Percentiles rank a stretch among this genome's conserved stretches.
These are phyloP conservation scores for Piromyces finnis DNA, from an alignment of 192 early-diverging fungal genomes.

Conservation along the genomic window DNA sequence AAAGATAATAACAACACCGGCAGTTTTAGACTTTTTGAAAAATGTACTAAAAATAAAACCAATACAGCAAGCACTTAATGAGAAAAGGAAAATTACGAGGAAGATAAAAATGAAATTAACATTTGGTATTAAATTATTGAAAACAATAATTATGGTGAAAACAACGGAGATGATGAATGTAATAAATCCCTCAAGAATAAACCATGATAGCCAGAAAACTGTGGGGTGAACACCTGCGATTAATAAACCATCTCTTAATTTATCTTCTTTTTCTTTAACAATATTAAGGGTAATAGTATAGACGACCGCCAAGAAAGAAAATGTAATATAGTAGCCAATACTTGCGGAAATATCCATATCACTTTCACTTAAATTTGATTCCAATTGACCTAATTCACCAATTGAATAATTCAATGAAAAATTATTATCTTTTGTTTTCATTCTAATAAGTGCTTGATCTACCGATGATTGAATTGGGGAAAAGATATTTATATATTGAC, in stretches of 20 bases:
- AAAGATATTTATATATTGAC: background rate
- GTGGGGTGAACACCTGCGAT: background rate
- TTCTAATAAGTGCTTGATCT: background rate
- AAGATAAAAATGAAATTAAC: background rate
- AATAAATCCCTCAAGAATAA: background rate
- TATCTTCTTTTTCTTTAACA: background rate
- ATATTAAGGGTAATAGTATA: background rate
- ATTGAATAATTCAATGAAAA: background rate
- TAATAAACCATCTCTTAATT: background rate
- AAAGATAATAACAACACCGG: background rate
- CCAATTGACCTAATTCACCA: background rate
- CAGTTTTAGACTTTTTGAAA: background rate
- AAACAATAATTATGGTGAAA: background rate
- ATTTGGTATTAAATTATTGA: background rate
- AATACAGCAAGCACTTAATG: background rate
- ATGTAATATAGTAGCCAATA: background rate
- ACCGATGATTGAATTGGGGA: background rate
- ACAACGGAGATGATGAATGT: background rate
- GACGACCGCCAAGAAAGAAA: background rate
- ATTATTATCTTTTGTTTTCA: background rate
- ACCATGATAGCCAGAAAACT: background rate
- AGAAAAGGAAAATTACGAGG: background rate
- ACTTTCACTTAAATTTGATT: background rate
- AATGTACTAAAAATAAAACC: background rate
- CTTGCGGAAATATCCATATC: background rate